Percentiles rank a stretch among this genome's conserved stretches.
Evolutionary conservation across 1,284 basidiomycete genomes (phyloP).

Genomic region (Thecaphora thlaspeos): DNA sequence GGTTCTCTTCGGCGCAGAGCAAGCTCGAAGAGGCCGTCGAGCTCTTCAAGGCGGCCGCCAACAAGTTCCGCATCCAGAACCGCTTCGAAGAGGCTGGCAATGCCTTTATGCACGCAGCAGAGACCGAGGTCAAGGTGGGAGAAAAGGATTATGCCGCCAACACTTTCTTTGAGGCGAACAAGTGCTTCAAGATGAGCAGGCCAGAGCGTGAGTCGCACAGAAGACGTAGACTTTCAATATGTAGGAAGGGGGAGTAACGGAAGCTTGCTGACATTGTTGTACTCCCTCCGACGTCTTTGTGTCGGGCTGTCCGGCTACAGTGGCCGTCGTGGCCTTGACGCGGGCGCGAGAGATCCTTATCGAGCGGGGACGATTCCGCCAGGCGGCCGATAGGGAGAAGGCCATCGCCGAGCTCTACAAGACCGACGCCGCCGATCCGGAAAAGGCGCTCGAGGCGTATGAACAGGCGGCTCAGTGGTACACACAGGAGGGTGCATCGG

Average conservation of each 20-base stretch:
- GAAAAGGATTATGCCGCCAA: conserved; percentile 57
- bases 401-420: conserved; percentile 85
- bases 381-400: conserved; percentile 93
- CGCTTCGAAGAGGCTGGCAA: conserved; percentile 86
- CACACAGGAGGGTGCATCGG: conserved; percentile 88
- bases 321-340: conserved; percentile 84
- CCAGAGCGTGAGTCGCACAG: conserved; percentile 35
- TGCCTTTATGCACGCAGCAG: conserved; percentile 55
- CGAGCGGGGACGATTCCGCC: conserved; percentile 83
- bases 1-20: conserved; percentile 48
- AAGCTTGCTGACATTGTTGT: too few species aligned
- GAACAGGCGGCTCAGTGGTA: conserved; percentile 97
- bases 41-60: conserved; percentile 89
- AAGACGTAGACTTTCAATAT: too few species aligned
- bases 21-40: conserved; percentile 79
- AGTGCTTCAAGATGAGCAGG: conserved; percentile 52
- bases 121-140: conserved; percentile 51
- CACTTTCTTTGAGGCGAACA: conserved; percentile 55
- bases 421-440: conserved; percentile 70
- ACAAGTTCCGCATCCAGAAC: conserved; percentile 92
- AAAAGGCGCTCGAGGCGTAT: conserved; percentile 83
- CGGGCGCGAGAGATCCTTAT: conserved; percentile 83
- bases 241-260: too few species aligned
- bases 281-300: too few species aligned
- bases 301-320: conserved; percentile 62